Conservation (phyloP, 768 basidiomycete species). For the Russula griseocarnosa region DNA sequence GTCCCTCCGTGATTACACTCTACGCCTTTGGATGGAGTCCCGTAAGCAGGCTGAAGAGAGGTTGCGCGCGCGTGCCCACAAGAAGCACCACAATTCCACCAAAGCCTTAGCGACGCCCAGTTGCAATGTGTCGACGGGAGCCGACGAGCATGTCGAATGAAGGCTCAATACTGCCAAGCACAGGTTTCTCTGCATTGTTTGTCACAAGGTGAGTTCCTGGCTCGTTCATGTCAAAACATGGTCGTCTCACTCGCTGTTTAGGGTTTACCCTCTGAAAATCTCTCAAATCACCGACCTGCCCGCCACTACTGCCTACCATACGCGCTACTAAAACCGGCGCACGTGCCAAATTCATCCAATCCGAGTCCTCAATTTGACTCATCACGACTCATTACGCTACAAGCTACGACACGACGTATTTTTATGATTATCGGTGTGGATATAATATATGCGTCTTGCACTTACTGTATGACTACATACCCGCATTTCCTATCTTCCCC, state of each 20-base stretch:
- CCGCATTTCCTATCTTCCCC: not conserved
- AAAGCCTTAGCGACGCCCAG: constrained; percentile 4
- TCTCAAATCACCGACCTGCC: not conserved
- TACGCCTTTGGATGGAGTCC: constrained; percentile 63
- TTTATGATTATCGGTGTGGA: constrained; percentile 15
- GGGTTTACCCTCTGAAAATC: not conserved
- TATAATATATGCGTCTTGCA: constrained; percentile 8
- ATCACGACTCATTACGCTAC: no score
- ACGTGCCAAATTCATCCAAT: not conserved
- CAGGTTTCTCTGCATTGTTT: not conserved
- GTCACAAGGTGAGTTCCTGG: not conserved
- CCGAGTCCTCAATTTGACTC: no score
- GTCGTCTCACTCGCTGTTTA: not conserved
- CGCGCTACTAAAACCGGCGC: not conserved
- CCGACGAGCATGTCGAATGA: not conserved
- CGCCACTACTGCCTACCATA: not conserved
- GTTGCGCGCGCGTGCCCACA: constrained; percentile 28
- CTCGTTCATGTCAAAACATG: not conserved
- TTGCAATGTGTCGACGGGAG: not conserved
- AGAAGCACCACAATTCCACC: constrained; percentile 23
- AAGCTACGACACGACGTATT: constrained; percentile 1
- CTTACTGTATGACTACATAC: constrained; percentile 16
- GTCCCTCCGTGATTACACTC: constrained; percentile 63
- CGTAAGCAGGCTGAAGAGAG: constrained; percentile 53
- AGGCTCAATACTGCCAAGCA: not conserved